Percentiles rank a stretch among this genome's conserved stretches.
phyloP scores from a whole-genome alignment of 2,329 filamentous ascomycete species.

The Sclerotinia spermophila region DNA sequence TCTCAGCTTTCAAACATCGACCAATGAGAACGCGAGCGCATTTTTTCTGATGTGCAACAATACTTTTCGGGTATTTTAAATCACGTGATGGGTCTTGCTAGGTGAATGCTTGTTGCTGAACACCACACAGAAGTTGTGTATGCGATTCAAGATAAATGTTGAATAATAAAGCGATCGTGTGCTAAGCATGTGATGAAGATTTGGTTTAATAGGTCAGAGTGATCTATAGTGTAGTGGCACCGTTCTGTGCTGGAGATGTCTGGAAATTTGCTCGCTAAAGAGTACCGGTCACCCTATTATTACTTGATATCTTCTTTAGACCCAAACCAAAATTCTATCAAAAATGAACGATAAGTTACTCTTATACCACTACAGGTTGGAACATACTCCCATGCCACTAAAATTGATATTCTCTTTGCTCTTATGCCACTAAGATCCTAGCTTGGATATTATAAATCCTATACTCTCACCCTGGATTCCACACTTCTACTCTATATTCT shows the following conservation, averaged over 20 bases:
- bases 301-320: background rate
- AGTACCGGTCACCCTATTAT: background rate
- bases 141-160: too few species aligned
- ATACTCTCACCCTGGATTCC: too few species aligned
- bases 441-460: too few species aligned
- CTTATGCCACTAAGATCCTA: too few species aligned
- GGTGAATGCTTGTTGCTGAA: background rate
- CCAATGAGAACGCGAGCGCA: slow-evolving; percentile 1
- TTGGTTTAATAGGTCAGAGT: background rate
- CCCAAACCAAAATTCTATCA: too few species aligned
- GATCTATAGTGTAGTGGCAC: accelerated
- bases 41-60: slow-evolving; percentile 12
- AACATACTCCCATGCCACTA: too few species aligned
- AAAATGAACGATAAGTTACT: too few species aligned
- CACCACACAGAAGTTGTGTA: too few species aligned
- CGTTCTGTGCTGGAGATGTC: background rate
- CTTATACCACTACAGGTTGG: too few species aligned
- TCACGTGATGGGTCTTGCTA: background rate
- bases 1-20: background rate
- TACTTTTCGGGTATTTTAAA: background rate
- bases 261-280: background rate
- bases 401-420: too few species aligned
- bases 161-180: background rate
- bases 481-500: too few species aligned
- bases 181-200: accelerated